Conservation (phyloP, 148 eudicot species). For the Spergularia bocconei region DNA sequence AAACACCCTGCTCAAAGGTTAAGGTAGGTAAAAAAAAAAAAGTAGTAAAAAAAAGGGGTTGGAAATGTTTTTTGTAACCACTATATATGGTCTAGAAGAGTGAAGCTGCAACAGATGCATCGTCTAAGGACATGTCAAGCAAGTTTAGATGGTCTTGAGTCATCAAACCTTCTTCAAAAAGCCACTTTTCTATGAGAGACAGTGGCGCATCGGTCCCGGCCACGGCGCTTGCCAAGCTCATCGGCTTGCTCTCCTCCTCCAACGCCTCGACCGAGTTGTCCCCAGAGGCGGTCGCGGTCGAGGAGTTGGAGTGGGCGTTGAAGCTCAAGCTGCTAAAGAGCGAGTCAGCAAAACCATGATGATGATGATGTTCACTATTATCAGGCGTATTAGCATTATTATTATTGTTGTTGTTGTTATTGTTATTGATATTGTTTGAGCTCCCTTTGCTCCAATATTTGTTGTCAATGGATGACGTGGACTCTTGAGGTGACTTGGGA, state of each 20-base stretch:
- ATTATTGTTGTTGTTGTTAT: slow-evolving; percentile 8
- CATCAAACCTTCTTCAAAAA: slow-evolving; percentile 57
- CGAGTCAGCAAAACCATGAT: slow-evolving; percentile 27
- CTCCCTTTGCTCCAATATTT: too few species aligned
- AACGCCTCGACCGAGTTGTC: slow-evolving; percentile 24
- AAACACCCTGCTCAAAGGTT: neutral
- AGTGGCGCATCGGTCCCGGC: slow-evolving; percentile 35
- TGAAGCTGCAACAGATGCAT: slow-evolving; percentile 23
- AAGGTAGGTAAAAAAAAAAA: neutral
- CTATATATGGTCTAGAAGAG: slow-evolving; percentile 45
- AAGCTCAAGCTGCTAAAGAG: slow-evolving; percentile 36
- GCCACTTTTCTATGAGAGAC: slow-evolving; percentile 63
- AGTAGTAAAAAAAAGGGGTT: neutral
- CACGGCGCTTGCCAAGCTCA: neutral
- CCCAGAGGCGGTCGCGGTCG: slow-evolving; percentile 14
- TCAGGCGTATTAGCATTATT: too few species aligned
- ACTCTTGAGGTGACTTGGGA: slow-evolving; percentile 16
- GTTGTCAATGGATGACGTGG: neutral
- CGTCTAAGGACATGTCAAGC: slow-evolving; percentile 48
- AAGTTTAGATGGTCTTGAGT: slow-evolving; percentile 40
- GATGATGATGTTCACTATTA: neutral
- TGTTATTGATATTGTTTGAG: neutral
- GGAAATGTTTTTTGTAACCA: neutral
- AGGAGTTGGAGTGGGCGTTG: slow-evolving; percentile 25
- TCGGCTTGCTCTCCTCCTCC: slow-evolving; percentile 36